Base-by-base conservation (phyloP, 495 filamentous ascomycete species). In the Penicillium desertorum region DNA sequence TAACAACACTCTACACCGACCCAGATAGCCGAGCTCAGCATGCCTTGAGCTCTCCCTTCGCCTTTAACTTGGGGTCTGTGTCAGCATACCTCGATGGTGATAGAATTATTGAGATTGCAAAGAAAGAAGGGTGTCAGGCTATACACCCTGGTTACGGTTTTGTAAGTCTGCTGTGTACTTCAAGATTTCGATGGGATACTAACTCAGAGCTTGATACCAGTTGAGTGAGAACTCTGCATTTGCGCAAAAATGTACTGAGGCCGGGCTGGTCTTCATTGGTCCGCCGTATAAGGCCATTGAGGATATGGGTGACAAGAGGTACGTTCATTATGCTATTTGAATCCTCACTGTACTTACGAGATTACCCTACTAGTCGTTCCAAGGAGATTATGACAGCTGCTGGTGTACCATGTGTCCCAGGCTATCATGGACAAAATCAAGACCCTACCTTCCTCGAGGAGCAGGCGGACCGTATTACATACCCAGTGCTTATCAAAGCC, bases 71-170 rank as follows among this genome's bases (percentile, higher is more conserved):
- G 5, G 92, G 92, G 0, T 83, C 87, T 2, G 80, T 91, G 3
- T 83, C 86, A 29, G 88, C 88, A 22, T 98, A 98, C 70, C 85
- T 98, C 29, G 92, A 98, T 71, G 92, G 90, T 17, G 90, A 96
- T 57, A 85, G 86, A 42, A 98, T 98, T 60, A 94, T 98, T 51
- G 80, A 82, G 45, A 85, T 92, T 46, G 94, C 95, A 10, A 91
- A 91, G 70, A 76, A 85, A 56, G 81, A 91, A 62, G 90, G 91
- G 30, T 96, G 93, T 64, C 82, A 90, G 65, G 91, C 88, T 14
- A 87, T 99, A 61, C 94, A 99, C 72, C 94, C 94, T 1, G 94
- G 94, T 5, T 99, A 99, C 78, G 94, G 94, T 16, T 99, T 98
- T 79, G 79, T 96, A 75, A 58, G 80, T 78, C 9, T 9, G 30